Percentiles rank a stretch among this genome's conserved stretches.
Evolutionary conservation across 148 eudicot species (phyloP).

Genomic region (Pharnaceum exiguum): DNA sequence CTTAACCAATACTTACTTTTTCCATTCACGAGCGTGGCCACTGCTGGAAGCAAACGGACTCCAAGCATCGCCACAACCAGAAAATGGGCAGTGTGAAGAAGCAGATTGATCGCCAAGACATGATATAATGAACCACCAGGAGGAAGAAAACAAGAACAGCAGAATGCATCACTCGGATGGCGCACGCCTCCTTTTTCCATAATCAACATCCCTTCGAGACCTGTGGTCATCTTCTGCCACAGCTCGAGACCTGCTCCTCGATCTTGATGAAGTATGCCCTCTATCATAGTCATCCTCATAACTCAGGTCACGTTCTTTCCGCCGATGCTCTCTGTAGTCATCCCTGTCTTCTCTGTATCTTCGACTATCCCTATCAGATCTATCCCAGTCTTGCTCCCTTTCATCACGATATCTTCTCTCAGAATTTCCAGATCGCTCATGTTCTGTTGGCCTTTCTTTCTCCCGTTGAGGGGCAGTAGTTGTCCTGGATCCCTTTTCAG

Average conservation of each 20-base stretch:
- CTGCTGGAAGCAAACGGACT: constrained; percentile 27
- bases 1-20: constrained; percentile 29
- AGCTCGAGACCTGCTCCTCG: constrained; percentile 76
- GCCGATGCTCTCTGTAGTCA: constrained; percentile 57
- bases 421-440: constrained; percentile 64
- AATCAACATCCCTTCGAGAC: constrained; percentile 73
- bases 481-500: constrained; percentile 58
- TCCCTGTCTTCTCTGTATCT: constrained; percentile 71
- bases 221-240: constrained; percentile 67
- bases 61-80: constrained; percentile 13
- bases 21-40: constrained; percentile 17
- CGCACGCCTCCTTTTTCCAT: constrained; percentile 84
- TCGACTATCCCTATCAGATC: constrained; percentile 54
- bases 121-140: not conserved
- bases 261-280: constrained; percentile 71
- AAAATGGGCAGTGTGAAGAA: constrained; percentile 12
- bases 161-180: constrained; percentile 47
- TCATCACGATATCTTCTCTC: constrained; percentile 79
- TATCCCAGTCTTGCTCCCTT: constrained; percentile 64
- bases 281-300: constrained; percentile 82
- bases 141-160: constrained; percentile 5
- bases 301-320: constrained; percentile 51
- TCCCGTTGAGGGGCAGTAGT: constrained; percentile 52
- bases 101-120: constrained; percentile 9
- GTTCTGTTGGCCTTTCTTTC: constrained; percentile 68